Conservation (phyloP, 495 filamentous ascomycete genomes). For the Lasiosphaeriaceae sp. region DNA sequence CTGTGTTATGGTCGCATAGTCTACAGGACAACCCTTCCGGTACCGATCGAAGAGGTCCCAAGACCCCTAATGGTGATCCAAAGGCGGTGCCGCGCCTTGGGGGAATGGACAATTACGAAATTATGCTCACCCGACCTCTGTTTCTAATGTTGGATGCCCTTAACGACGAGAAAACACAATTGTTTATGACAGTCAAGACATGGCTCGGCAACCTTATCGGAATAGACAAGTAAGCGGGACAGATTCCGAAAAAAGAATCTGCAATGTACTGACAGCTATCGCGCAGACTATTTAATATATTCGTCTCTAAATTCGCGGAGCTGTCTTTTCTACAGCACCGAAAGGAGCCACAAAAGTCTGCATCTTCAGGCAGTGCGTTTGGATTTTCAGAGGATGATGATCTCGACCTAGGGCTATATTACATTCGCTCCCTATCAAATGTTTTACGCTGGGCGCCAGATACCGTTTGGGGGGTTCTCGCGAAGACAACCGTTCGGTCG, state of each 20-base stretch:
- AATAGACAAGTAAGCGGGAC: slow-evolving; percentile 52
- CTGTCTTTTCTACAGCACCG: slow-evolving; percentile 50
- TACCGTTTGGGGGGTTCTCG: slow-evolving; percentile 58
- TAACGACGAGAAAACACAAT: slow-evolving; percentile 64
- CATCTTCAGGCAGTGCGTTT: background rate
- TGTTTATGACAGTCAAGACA: slow-evolving; percentile 68
- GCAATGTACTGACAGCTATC: slow-evolving; percentile 1
- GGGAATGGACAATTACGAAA: slow-evolving; percentile 53
- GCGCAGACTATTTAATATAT: slow-evolving; percentile 51
- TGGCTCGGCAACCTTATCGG: slow-evolving; percentile 77
- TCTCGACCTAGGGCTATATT: slow-evolving; percentile 71
- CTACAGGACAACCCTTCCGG: slow-evolving; percentile 54
- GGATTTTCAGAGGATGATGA: slow-evolving; percentile 54
- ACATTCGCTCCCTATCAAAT: slow-evolving; percentile 70
- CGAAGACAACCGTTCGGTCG: slow-evolving; percentile 39
- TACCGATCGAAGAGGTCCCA: slow-evolving; percentile 44
- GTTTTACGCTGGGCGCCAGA: slow-evolving; percentile 61
- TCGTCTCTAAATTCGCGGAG: slow-evolving; percentile 52
- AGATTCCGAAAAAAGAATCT: background rate
- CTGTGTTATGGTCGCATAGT: slow-evolving; percentile 75
- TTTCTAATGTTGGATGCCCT: slow-evolving; percentile 81
- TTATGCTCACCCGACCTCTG: slow-evolving; percentile 76
- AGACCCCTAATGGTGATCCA: slow-evolving; percentile 47
- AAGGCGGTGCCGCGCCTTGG: slow-evolving; percentile 44
- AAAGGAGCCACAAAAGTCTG: background rate